A percentile compares a stretch with the other conserved stretches of the same genome.
Evolutionary conservation across 2,329 filamentous ascomycete genomes (phyloP).

Genomic region (Hymenoscyphus repandus): DNA sequence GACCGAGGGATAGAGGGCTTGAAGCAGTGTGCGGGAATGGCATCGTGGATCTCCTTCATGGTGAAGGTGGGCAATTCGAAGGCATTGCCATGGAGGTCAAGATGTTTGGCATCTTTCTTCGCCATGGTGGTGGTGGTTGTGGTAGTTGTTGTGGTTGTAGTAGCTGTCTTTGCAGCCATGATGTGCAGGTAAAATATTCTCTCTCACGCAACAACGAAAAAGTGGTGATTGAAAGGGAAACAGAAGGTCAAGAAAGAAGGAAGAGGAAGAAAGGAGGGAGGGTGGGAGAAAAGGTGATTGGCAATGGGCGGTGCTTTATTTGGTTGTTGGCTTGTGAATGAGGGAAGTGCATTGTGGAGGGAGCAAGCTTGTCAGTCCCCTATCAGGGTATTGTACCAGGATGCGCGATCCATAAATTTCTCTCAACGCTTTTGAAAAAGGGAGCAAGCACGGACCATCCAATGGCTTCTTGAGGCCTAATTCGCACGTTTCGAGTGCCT

Average conservation of each 20-base stretch:
- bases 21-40: slow-evolving; percentile 60
- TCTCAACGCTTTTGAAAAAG: too few relatives aligned
- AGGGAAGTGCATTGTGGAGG: too few relatives aligned
- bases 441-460: too few relatives aligned
- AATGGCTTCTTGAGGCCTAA: too few relatives aligned
- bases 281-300: background rate
- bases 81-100: slow-evolving; percentile 31
- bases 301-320: background rate
- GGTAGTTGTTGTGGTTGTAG: background rate
- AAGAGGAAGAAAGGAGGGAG: background rate
- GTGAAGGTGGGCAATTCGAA: slow-evolving; percentile 32
- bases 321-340: too few relatives aligned
- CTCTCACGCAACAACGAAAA: too few relatives aligned
- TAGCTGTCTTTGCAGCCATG: slow-evolving; percentile 3
- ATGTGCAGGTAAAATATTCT: background rate
- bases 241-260: too few relatives aligned
- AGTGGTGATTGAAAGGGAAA: too few relatives aligned
- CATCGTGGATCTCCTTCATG: slow-evolving; percentile 35
- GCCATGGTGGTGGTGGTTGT: background rate
- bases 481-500: too few relatives aligned
- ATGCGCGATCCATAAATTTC: too few relatives aligned
- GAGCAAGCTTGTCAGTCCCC: too few relatives aligned
- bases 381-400: too few relatives aligned
- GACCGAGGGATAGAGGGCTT: slow-evolving; percentile 49
- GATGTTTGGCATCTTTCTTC: slow-evolving; percentile 39